A percentile compares a stretch with the other conserved stretches of the same genome.
phyloP scores from a whole-genome alignment of 805 yeast genomes.

The Candida sithepensis region DNA sequence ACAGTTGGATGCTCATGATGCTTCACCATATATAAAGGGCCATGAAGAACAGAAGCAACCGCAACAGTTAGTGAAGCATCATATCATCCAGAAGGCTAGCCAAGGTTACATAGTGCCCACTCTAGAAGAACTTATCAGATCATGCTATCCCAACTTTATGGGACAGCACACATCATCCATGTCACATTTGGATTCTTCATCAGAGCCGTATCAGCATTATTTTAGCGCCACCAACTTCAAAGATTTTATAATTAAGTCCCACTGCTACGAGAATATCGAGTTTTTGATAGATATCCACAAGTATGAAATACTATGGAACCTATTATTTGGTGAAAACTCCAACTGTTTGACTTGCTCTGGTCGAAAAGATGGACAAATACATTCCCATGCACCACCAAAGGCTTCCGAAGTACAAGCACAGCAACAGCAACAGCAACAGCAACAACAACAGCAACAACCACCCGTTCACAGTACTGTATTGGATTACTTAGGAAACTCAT shows the following conservation, averaged over 20 bases:
- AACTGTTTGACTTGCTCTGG: constrained; percentile 9
- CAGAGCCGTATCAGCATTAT: constrained; percentile 1
- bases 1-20: neutral
- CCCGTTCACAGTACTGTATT: neutral
- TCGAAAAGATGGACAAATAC: neutral
- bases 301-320: constrained; percentile 20
- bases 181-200: constrained; percentile 1
- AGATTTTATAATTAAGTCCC: constrained; percentile 9
- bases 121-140: constrained; percentile 13
- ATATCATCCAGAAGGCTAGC: neutral
- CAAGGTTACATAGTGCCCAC: constrained; percentile 10
- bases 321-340: constrained; percentile 1
- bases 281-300: constrained; percentile 18
- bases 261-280: constrained; percentile 21
- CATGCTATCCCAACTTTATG: constrained; percentile 8
- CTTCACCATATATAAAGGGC: neutral
- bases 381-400: neutral
- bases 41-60: neutral
- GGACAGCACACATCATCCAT: neutral
- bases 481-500: neutral
- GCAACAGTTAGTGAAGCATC: neutral
- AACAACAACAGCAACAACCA: neutral
- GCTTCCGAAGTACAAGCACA: too few species aligned
- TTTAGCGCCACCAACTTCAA: constrained; percentile 12
- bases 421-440: neutral